Base-by-base conservation (phyloP, 164 flowering plant species). In the Aristolochia californica region DNA sequence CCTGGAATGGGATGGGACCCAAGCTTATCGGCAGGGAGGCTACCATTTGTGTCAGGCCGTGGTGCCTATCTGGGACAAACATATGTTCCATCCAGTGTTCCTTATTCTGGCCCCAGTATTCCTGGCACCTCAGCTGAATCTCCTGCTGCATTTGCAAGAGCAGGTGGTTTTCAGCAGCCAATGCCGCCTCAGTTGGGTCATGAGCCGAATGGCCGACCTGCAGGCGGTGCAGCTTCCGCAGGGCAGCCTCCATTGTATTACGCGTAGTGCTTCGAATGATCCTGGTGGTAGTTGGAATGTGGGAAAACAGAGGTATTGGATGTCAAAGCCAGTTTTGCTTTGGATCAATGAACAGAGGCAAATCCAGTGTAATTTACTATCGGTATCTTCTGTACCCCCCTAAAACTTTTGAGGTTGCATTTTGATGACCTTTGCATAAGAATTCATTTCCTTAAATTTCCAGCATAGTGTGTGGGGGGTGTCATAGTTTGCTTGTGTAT, bases 1-100 rank as follows among this genome's bases (percentile, higher is more conserved):
- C 63, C 75, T 9, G 47, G 80, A 9, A 60, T 73, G 5, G 50
- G 81, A 23, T 84, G 95, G 88, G 78, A 77, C 69, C 81, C 86
- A 26, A 60, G 56, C 56, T 47, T 66, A 62, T 83, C 75, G 57
- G 68, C 73, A 0, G 70, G 70, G 16, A 62, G 81, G 38, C 59
- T 50, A 38, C 62, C 69, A 18, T 81, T 64, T 66, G 63, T 58
- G 14, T 61, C 82, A 0, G 78, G 30, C 30, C 67, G 81, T n/a
- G 59, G 65, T 49, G 59, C 77, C 43, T 74, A 61, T 70, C 79
- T 83, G 27, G 79, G 84, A 43, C 83, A 76, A 68, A 49, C 76
- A 59, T 75, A n/a, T 58, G 55, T 45, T 13, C 62, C 75, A 21
- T 28, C 79, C 5, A 17, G 78, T 5, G 65, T 27, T 48, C 68